These are phyloP conservation scores for Raffaelea deltoideospora DNA, from an alignment of 2,329 filamentous ascomycete species.

Conservation along the genomic window DNA sequence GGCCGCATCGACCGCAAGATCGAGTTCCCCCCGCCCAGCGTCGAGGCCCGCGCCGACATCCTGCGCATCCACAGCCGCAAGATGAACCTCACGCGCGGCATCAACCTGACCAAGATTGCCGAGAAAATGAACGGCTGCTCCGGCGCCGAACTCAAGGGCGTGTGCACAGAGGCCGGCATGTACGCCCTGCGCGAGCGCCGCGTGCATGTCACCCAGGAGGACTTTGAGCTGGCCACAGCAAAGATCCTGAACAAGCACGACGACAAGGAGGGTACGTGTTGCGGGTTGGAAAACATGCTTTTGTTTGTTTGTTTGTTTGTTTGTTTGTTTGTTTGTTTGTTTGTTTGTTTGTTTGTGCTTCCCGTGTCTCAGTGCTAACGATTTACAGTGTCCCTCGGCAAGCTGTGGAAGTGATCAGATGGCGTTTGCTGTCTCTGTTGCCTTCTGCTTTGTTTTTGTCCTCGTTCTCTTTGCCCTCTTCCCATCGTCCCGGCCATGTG, in stretches of 20 bases:
- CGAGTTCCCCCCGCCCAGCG: constrained; percentile 91
- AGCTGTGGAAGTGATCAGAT: constrained; percentile 40
- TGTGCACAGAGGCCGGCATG: constrained; percentile 98
- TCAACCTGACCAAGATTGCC: constrained; percentile 95
- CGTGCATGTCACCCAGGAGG: constrained; percentile 97
- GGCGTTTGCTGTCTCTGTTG: neutral
- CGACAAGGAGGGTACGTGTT: constrained; percentile 60
- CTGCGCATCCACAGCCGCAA: constrained; percentile 92
- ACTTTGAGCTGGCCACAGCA: constrained; percentile 94
- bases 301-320: constrained; percentile 24
- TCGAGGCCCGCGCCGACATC: constrained; percentile 94
- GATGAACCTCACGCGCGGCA: constrained; percentile 96
- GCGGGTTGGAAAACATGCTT: too few relatives aligned
- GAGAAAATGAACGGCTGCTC: constrained; percentile 99
- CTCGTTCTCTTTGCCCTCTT: neutral
- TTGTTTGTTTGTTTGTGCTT: neutral
- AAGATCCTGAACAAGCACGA: constrained; percentile 99
- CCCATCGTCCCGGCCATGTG: too few relatives aligned
- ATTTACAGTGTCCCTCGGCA: constrained; percentile 45
- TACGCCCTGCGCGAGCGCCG: constrained; percentile 88
- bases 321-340: neutral
- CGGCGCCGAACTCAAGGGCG: constrained; percentile 93
- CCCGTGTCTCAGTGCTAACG: too few relatives aligned
- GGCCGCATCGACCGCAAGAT: constrained; percentile 98
- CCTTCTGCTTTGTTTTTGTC: neutral